Percentiles rank a stretch among this genome's conserved stretches.
phyloP scores from a whole-genome alignment of 129 eudicot genomes.

The Flaveria robusta region DNA sequence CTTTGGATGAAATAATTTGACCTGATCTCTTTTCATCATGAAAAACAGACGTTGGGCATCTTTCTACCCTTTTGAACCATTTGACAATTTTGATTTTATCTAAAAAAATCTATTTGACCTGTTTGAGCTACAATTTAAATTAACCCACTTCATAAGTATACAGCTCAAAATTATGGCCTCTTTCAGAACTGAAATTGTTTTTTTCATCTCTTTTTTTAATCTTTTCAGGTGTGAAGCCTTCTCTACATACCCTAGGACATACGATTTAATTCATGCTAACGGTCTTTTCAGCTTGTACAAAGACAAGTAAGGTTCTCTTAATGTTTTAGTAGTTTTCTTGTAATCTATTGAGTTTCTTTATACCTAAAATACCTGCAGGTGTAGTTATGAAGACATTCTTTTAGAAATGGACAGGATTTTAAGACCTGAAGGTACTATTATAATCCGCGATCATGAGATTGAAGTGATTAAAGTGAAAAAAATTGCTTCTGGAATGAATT shows the following conservation, averaged over 20 bases:
- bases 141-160: background rate
- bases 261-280: conserved; percentile 24
- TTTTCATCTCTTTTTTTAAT: too few species aligned
- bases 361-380: conserved; percentile 36
- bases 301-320: conserved; percentile 50
- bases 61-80: too few species aligned
- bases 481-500: conserved; percentile 60
- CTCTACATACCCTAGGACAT: conserved; percentile 62
- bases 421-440: conserved; percentile 75
- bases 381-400: conserved; percentile 60
- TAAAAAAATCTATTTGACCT: background rate
- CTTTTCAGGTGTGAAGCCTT: conserved; percentile 62
- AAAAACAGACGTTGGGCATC: background rate
- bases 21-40: background rate
- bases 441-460: conserved; percentile 58
- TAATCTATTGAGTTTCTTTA: background rate
- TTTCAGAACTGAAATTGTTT: too few species aligned
- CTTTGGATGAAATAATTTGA: background rate
- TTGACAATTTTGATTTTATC: background rate
- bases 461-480: conserved; percentile 54
- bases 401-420: conserved; percentile 77
- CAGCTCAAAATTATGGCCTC: too few species aligned
- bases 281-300: conserved; percentile 65
- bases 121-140: background rate
- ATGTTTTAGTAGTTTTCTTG: background rate